A percentile compares a stretch with the other conserved stretches of the same genome.
Evolutionary conservation across 1,284 basidiomycete genomes (phyloP).

Genomic region (Psilocybe mexicana): DNA sequence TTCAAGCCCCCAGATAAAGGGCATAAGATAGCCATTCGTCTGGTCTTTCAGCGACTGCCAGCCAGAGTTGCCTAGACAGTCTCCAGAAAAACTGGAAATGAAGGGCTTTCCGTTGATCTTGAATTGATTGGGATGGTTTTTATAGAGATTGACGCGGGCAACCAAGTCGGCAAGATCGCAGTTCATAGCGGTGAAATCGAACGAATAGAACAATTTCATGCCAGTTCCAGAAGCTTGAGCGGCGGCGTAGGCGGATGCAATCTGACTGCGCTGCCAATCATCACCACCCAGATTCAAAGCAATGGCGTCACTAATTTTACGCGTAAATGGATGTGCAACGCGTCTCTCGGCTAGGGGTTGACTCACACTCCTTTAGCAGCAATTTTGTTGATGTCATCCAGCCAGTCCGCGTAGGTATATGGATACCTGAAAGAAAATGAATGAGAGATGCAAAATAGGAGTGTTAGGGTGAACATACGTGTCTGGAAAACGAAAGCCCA

Average conservation of each 20-base stretch:
- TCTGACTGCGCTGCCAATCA: conserved; percentile 38
- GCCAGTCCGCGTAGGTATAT: conserved; percentile 40
- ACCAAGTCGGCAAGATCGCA: conserved; percentile 37
- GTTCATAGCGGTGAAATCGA: conserved; percentile 42
- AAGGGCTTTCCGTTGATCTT: conserved; percentile 39
- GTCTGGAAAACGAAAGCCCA: conserved; percentile 27
- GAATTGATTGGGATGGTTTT: conserved; percentile 40
- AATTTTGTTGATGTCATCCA: conserved; percentile 38
- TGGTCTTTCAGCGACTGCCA: conserved; percentile 40
- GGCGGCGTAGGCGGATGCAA: conserved; percentile 41
- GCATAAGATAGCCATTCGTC: conserved; percentile 45
- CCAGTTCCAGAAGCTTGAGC: conserved; percentile 31
- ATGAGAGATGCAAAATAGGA: neutral
- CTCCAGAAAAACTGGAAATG: conserved; percentile 42
- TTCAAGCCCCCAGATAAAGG: conserved; percentile 43
- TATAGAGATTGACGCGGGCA: conserved; percentile 32
- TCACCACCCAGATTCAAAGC: conserved; percentile 44
- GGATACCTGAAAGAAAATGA: conserved; percentile 30
- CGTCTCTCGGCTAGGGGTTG: neutral
- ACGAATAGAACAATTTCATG: conserved; percentile 44
- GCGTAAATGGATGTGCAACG: neutral
- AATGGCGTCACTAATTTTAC: conserved; percentile 38
- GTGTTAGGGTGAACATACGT: conserved; percentile 33
- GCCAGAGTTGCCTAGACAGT: conserved; percentile 39
- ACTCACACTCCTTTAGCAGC: conserved; percentile 40